Evolutionary conservation across 164 flowering plant genomes (phyloP).

Genomic region (Vitis labrusca): DNA sequence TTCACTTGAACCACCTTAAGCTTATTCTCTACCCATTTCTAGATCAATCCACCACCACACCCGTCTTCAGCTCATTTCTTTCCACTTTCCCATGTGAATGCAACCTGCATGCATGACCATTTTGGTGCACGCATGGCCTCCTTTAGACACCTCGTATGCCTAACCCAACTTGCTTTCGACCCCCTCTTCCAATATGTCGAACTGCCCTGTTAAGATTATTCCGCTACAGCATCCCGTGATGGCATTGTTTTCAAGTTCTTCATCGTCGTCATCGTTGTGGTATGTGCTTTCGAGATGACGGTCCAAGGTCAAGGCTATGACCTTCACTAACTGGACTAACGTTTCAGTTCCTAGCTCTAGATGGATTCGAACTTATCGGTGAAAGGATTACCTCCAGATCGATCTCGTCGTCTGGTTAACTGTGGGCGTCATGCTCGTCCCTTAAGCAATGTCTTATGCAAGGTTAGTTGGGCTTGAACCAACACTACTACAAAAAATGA

Average conservation of each 20-base stretch:
- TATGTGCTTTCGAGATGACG: conserved; percentile 32
- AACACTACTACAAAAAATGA: too few species aligned
- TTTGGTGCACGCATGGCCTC: too few species aligned
- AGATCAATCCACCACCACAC: too few species aligned
- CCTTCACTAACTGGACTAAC: conserved; percentile 61
- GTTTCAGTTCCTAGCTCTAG: conserved; percentile 67
- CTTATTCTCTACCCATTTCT: too few species aligned
- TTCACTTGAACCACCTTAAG: too few species aligned
- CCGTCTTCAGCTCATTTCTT: too few species aligned
- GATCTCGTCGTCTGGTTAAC: conserved; percentile 88
- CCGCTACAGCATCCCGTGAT: conserved; percentile 61
- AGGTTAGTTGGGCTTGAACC: too few species aligned
- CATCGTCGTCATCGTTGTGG: conserved; percentile 17
- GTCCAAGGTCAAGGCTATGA: conserved; percentile 48
- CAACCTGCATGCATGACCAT: too few species aligned
- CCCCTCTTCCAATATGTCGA: conserved; percentile 17
- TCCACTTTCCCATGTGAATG: too few species aligned
- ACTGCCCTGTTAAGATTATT: conserved; percentile 54
- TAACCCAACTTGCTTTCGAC: not conserved
- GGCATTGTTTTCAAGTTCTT: conserved; percentile 16
- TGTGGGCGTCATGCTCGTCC: conserved; percentile 95
- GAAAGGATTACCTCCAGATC: conserved; percentile 74
- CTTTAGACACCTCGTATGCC: too few species aligned
- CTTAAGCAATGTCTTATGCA: conserved; percentile 50
- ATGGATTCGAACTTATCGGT: conserved; percentile 79